Percentiles rank a stretch among this genome's conserved stretches.
Evolutionary conservation across 495 filamentous ascomycete genomes (phyloP).

Genomic region (Lophiotrema nucula): DNA sequence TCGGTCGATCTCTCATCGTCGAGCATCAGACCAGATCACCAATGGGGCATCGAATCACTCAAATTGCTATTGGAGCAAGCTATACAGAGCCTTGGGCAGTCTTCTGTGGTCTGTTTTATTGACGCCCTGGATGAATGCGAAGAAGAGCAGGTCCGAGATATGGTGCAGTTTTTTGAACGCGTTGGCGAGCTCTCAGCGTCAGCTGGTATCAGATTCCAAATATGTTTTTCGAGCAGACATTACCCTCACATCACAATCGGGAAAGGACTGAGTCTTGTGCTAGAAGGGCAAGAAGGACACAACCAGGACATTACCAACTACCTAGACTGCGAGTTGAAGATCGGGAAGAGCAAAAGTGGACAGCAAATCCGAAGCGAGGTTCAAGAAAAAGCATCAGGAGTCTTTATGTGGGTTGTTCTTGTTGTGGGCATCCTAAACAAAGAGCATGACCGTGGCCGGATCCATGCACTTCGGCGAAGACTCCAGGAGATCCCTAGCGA

Average conservation of each 20-base stretch:
- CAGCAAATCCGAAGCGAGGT: conserved; percentile 15
- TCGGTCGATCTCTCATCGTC: conserved; percentile 4
- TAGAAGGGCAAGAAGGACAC: too few species aligned
- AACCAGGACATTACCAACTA: conserved; percentile 20
- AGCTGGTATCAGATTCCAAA: conserved; percentile 6
- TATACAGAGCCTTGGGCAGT: conserved; percentile 7
- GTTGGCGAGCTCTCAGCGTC: conserved; percentile 5
- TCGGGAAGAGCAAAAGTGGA: conserved; percentile 8
- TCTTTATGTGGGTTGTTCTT: conserved; percentile 32
- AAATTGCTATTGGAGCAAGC: conserved; percentile 5
- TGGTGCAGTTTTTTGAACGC: conserved; percentile 19
- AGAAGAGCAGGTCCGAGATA: conserved; percentile 13
- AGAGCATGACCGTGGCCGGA: conserved; percentile 15
- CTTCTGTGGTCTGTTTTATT: conserved; percentile 16
- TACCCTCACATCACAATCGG: conserved; percentile 49
- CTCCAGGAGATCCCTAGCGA: conserved; percentile 22
- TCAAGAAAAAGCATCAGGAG: conserved; percentile 19
- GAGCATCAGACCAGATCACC: conserved; percentile 12
- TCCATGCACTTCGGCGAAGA: conserved; percentile 3
- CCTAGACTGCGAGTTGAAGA: conserved; percentile 17
- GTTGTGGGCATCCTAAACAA: conserved; percentile 26
- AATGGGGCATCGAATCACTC: conserved; percentile 14
- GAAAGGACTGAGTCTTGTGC: conserved; percentile 37
- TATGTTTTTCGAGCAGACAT: conserved; percentile 54
- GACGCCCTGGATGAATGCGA: conserved; percentile 30